Base-by-base conservation (phyloP, 495 filamentous ascomycete species). In the Aspergillus campestris region DNA sequence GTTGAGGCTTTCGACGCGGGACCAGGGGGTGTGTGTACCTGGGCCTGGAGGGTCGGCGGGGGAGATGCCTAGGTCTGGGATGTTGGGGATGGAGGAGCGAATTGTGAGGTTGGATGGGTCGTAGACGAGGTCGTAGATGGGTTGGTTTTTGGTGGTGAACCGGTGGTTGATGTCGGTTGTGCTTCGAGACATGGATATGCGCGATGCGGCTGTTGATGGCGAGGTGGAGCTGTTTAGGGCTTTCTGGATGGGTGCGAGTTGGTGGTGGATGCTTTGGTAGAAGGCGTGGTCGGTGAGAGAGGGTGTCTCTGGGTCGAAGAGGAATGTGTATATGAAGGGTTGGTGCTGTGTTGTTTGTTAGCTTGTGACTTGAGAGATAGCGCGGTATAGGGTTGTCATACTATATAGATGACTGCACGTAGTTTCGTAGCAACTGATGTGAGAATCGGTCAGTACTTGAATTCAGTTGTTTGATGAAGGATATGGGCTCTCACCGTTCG, bases 311-410 rank as follows among this genome's bases (percentile, higher is more conserved):
- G 81, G 73, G 38, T 85, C 74, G 66, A 97, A 96, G 11, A 98
- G 72, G 53, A 97, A 87, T 5, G 87, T 82, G 62, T 88, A 95
- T 44, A 95, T 84, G 65, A 97, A 96, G 3, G 92, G 92, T 57
- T 77, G 79, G 53, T 87, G 82, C 66, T 72, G 45, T 44, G 42
- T n/a, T 24, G 12, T 4, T 29, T 35, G 45, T 43, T 14, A 43
- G 29, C 34, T 40, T 36, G 27, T 35, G 18, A 24, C 30, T 18
- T 45, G 3, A 18, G 2, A 5, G 33, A 1, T 42, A 15, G 31
- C 4, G 1, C 7, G 31, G 13, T 18, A n/a, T 33, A 3, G 27
- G 11, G 10, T 15, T 1, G 5, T 62, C 73, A 40, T 62, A 79
- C 74, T 45, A 81, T 68, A 51, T 84, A 84, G 38, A 94, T 78